phyloP scores from a whole-genome alignment of 805 yeast genomes.

The Wickerhamiella shivajii region DNA sequence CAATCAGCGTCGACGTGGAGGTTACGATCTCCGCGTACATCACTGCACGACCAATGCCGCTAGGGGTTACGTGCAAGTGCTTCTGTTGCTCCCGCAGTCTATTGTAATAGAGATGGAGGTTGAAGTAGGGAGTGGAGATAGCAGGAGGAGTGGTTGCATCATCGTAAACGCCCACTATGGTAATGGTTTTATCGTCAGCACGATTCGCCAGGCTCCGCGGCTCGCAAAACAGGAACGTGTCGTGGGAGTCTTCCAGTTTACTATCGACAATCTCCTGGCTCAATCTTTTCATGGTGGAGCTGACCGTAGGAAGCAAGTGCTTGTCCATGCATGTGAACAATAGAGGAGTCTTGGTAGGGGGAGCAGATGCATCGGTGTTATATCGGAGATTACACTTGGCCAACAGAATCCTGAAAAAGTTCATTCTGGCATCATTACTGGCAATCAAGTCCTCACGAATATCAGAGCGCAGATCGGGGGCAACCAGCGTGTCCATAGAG shows the following conservation, averaged over 20 bases:
- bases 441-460: conserved; percentile 31
- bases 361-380: conserved; percentile 38
- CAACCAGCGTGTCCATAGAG: conserved; percentile 34
- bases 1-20: conserved; percentile 70
- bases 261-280: conserved; percentile 12
- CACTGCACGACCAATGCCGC: conserved; percentile 42
- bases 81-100: conserved; percentile 25
- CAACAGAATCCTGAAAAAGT: conserved; percentile 44
- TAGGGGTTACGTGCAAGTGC: neutral
- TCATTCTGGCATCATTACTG: conserved; percentile 35
- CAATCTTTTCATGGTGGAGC: neutral
- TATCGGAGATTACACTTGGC: conserved; percentile 52
- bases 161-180: conserved; percentile 38
- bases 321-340: conserved; percentile 13
- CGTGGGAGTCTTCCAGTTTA: conserved; percentile 37
- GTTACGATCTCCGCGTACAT: conserved; percentile 82
- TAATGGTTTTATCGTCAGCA: conserved; percentile 34
- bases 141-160: conserved; percentile 33
- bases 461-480: conserved; percentile 19
- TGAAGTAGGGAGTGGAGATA: conserved; percentile 57
- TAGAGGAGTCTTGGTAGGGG: conserved; percentile 55
- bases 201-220: conserved; percentile 9
- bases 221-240: conserved; percentile 33
- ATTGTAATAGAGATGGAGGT: conserved; percentile 40
- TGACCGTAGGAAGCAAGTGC: conserved; percentile 27